Conservation (phyloP, 352 stramenopile genomes). For the Globisporangium camurandrum region DNA sequence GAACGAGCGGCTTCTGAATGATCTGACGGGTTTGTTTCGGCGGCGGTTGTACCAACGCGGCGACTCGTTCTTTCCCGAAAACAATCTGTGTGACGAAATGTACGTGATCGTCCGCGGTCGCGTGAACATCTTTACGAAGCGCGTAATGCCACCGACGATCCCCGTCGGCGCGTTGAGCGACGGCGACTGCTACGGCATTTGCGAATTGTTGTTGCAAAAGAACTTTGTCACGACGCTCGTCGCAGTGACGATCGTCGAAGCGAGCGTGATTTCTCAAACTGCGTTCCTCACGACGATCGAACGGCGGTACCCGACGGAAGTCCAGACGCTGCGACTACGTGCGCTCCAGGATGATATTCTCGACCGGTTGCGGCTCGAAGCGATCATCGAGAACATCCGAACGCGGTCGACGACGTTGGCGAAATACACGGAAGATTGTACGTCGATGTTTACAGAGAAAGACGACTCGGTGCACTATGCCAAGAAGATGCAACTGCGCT, state of each 20-base stretch:
- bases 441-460: slow-evolving; percentile 52
- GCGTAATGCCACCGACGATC: slow-evolving; percentile 17
- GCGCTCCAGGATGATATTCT: slow-evolving; percentile 43
- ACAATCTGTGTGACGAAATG: slow-evolving; percentile 60
- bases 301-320: slow-evolving; percentile 32
- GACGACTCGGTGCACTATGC: slow-evolving; percentile 37
- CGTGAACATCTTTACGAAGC: slow-evolving; percentile 52
- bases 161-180: slow-evolving; percentile 45
- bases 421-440: slow-evolving; percentile 47
- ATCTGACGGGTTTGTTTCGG: slow-evolving; percentile 66
- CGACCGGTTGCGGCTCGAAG: slow-evolving; percentile 36
- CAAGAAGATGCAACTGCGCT: slow-evolving; percentile 40
- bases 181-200: slow-evolving; percentile 55
- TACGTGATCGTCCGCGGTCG: slow-evolving; percentile 55
- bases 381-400: slow-evolving; percentile 46
- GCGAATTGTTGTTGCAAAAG: slow-evolving; percentile 54
- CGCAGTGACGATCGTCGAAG: slow-evolving; percentile 42
- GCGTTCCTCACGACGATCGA: slow-evolving; percentile 43
- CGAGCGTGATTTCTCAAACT: slow-evolving; percentile 37
- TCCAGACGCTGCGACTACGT: slow-evolving; percentile 24
- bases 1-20: slow-evolving; percentile 48
- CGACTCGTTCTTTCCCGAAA: slow-evolving; percentile 48
- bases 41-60: slow-evolving; percentile 57
- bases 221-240: slow-evolving; percentile 43
- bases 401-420: slow-evolving; percentile 22